These are phyloP conservation scores for Dendrostoma leiphaemia DNA, from an alignment of 2,329 filamentous ascomycete genomes.

Conservation along the genomic window DNA sequence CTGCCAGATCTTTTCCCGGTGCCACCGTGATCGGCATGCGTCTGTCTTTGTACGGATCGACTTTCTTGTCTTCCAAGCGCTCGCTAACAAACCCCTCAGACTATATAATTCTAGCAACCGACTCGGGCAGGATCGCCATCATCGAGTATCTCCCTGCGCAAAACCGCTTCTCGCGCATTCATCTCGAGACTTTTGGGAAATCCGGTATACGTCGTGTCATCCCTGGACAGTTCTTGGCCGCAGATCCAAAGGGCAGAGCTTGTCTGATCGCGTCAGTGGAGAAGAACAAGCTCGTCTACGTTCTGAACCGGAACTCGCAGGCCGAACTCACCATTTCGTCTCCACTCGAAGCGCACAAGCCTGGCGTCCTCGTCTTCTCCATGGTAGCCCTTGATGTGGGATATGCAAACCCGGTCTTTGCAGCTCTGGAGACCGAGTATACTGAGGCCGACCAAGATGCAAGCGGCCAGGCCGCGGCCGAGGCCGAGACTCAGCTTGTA, in stretches of 20 bases:
- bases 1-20: conserved; percentile 41
- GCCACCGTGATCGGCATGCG: conserved; percentile 19
- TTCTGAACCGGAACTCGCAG: conserved; percentile 91
- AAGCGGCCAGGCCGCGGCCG: conserved; percentile 75
- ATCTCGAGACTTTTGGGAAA: conserved; percentile 97
- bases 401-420: conserved; percentile 96
- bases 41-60: conserved; percentile 18
- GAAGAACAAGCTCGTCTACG: conserved; percentile 99
- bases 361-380: conserved; percentile 85
- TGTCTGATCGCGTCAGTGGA: conserved; percentile 92
- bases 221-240: conserved; percentile 92
- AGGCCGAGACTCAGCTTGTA: conserved; percentile 85
- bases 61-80: not conserved
- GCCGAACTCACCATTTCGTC: conserved; percentile 96
- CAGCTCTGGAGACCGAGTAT: conserved; percentile 91
- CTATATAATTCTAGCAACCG: conserved; percentile 91
- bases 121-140: conserved; percentile 92
- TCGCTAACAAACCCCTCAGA: conserved; percentile 54
- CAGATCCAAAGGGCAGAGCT: conserved; percentile 92
- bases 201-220: conserved; percentile 91
- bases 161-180: conserved; percentile 84
- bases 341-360: conserved; percentile 91
- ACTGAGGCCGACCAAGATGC: conserved; percentile 88
- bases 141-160: conserved; percentile 85
- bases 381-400: conserved; percentile 89